Evolutionary conservation across 2,329 filamentous ascomycete species (phyloP).

Genomic region (Diaporthe helianthi): DNA sequence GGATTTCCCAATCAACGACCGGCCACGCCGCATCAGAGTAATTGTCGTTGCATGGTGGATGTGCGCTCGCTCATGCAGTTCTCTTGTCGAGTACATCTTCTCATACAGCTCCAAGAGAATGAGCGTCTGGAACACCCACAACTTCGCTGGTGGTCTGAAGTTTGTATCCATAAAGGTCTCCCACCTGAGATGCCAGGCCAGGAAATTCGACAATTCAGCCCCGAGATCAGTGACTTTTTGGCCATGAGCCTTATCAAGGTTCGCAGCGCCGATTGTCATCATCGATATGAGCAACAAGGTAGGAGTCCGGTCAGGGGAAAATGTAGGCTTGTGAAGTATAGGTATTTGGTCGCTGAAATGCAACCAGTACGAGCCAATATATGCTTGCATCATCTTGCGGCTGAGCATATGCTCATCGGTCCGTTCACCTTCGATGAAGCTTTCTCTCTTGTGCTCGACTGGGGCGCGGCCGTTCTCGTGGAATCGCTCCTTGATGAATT

Average conservation of each 20-base stretch:
- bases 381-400: conserved; percentile 93
- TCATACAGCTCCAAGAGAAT: conserved; percentile 92
- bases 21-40: conserved; percentile 91
- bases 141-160: conserved; percentile 88
- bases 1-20: conserved; percentile 86
- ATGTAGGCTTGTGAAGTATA: conserved; percentile 93
- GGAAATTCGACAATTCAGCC: conserved; percentile 85
- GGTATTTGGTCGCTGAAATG: conserved; percentile 95
- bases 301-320: conserved; percentile 84
- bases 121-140: conserved; percentile 95
- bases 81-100: conserved; percentile 95
- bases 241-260: conserved; percentile 82
- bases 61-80: conserved; percentile 91
- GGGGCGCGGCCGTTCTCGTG: conserved; percentile 80
- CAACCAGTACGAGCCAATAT: conserved; percentile 92
- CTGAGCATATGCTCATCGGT: conserved; percentile 76
- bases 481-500: conserved; percentile 82
- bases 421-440: conserved; percentile 79
- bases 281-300: conserved; percentile 85
- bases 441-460: conserved; percentile 76
- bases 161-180: conserved; percentile 92
- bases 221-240: conserved; percentile 75
- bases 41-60: conserved; percentile 97
- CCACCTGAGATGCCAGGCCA: conserved; percentile 94
- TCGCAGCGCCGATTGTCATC: conserved; percentile 91